Conservation (phyloP, 768 basidiomycete genomes). For the Cystobasidium tubakii region DNA sequence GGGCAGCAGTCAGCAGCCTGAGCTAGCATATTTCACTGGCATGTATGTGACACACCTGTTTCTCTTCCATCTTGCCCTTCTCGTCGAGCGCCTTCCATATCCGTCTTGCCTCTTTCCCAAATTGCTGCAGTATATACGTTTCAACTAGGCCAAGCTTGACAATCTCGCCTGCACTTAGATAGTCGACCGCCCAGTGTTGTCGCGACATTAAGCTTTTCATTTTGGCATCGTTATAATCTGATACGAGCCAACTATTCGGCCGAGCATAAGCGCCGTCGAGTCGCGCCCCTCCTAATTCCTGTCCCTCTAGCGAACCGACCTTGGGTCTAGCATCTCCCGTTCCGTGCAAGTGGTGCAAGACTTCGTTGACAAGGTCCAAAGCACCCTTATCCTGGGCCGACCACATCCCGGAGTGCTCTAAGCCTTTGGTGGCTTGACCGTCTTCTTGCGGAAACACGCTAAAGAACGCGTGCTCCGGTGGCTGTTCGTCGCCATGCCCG, state of each 20-base stretch:
- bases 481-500: background rate
- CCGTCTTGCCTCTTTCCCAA: conserved; percentile 29
- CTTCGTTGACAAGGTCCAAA: conserved; percentile 26
- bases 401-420: conserved; percentile 13
- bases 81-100: conserved; percentile 36
- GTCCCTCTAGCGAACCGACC: background rate
- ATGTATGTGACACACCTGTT: conserved; percentile 23
- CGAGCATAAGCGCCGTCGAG: background rate
- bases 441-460: conserved; percentile 10
- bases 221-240: conserved; percentile 8
- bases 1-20: background rate
- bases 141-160: conserved; percentile 17
- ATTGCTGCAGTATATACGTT: conserved; percentile 11
- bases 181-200: conserved; percentile 25
- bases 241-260: conserved; percentile 16
- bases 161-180: conserved; percentile 5
- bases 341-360: conserved; percentile 2
- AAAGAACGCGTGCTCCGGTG: conserved; percentile 17
- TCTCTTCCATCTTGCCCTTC: conserved; percentile 38
- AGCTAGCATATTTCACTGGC: background rate
- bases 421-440: background rate
- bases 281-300: background rate
- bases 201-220: background rate
- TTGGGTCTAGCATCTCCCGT: conserved; percentile 10
- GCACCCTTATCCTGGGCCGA: background rate